Base-by-base conservation (phyloP, 2,329 filamentous ascomycete species). In the Arthroderma sp. region DNA sequence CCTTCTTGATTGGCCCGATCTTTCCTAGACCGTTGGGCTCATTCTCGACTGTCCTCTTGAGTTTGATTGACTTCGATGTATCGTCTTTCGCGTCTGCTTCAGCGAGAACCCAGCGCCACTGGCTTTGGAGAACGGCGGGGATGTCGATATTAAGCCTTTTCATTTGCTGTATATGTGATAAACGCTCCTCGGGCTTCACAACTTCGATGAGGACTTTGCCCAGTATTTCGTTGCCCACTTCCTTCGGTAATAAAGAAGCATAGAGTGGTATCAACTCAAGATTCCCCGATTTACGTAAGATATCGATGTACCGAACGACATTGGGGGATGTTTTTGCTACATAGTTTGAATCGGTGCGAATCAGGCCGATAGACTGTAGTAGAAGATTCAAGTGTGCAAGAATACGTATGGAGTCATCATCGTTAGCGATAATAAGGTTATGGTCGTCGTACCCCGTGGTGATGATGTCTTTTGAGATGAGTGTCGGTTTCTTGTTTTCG, bases 201-300 rank as follows among this genome's bases (percentile, higher is more conserved):
- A 95, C 74, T 38, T 84, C 77, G 41, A 87, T 81, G 45, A 95
- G 68, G 45, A 93, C 83, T 43, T 78, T 75, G 46, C 82, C 85
- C 40, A 98, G 72, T 10, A 82, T 80, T 44, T 79, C 74, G 53
- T 86, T 80, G 49, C 75, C 73, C 50, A 82, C 74, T 8, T 77
- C 68, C 5, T 71, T 66, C 6, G 77, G 72, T 8, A 98, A 70
- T 54, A 86, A 81, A 6, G 86, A 86, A 50, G 85, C 88, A 61
- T 98, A 98, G 1, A 94, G 69, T 0, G 91, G 88, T 45, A 94
- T 83, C 36, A 91, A 67, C 50, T 89, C 81, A 48, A 83, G 78
- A 44, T 91, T 77, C 31, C 79, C 77, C 10, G 77, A 76, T 39
- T 82, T 72, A 37, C 84, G 78, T 33, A 98, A 67, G 49, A 83